These are phyloP conservation scores for Beauveria varroae DNA, from an alignment of 2,329 filamentous ascomycete species.

Conservation along the genomic window DNA sequence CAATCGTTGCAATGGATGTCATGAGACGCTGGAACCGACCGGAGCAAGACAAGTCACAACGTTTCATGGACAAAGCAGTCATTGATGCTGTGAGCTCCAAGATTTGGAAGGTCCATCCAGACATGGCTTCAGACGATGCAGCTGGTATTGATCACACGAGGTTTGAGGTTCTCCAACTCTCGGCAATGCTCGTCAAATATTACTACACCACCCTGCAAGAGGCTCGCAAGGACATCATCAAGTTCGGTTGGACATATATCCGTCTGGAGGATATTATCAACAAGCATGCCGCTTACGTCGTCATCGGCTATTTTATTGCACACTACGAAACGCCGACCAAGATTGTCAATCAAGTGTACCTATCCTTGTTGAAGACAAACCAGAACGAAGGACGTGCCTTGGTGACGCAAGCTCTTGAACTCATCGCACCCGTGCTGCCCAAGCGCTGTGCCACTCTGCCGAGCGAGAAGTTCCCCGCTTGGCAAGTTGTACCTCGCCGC, in stretches of 20 bases:
- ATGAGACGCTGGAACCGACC: constrained; percentile 68
- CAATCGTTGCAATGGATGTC: constrained; percentile 92
- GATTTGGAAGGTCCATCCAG: constrained; percentile 85
- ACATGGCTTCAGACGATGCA: constrained; percentile 75
- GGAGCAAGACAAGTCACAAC: constrained; percentile 50
- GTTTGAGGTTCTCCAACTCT: constrained; percentile 92
- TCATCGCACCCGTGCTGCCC: constrained; percentile 89
- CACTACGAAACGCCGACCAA: constrained; percentile 95
- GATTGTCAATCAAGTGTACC: constrained; percentile 92
- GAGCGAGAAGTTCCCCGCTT: constrained; percentile 69
- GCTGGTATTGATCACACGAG: constrained; percentile 88
- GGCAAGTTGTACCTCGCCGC: constrained; percentile 83
- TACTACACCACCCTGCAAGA: constrained; percentile 83
- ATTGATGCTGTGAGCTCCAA: constrained; percentile 87
- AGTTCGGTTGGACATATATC: constrained; percentile 98
- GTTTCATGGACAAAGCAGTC: constrained; percentile 76
- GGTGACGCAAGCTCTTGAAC: constrained; percentile 88
- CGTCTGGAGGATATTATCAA: constrained; percentile 98
- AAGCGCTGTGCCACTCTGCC: constrained; percentile 65
- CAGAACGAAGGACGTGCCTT: constrained; percentile 89
- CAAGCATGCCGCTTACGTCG: constrained; percentile 94
- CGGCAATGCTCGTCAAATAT: constrained; percentile 91
- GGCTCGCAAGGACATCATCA: constrained; percentile 94
- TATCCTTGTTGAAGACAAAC: constrained; percentile 82
- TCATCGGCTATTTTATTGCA: constrained; percentile 96